phyloP scores from a whole-genome alignment of 768 basidiomycete species.

The Suillus occidentalis region DNA sequence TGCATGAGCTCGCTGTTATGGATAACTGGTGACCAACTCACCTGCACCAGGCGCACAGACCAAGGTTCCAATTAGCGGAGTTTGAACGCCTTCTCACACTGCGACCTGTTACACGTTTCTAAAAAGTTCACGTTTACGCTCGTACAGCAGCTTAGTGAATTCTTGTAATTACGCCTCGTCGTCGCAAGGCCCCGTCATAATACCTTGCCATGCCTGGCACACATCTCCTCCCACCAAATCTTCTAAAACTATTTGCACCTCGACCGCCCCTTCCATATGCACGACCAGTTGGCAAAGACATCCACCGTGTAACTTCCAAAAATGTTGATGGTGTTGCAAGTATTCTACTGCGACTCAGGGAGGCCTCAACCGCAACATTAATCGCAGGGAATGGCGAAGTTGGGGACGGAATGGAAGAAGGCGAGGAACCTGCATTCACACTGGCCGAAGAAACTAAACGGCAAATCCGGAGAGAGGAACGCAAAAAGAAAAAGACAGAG shows the following conservation, averaged over 20 bases:
- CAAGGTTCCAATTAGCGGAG: constrained; percentile 24
- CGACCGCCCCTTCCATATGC: constrained; percentile 86
- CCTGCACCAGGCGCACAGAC: constrained; percentile 14
- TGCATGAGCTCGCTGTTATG: constrained; percentile 2
- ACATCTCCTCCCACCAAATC: constrained; percentile 90
- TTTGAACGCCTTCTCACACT: constrained; percentile 23
- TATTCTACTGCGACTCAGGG: constrained; percentile 71
- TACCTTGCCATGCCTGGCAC: constrained; percentile 56
- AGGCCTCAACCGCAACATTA: constrained; percentile 70
- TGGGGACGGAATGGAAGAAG: constrained; percentile 77
- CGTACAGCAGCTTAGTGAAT: neutral
- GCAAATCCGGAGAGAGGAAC: constrained; percentile 73
- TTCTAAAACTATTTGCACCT: constrained; percentile 95
- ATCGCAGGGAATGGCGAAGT: constrained; percentile 47
- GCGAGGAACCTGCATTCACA: constrained; percentile 78
- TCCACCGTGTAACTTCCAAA: constrained; percentile 70
- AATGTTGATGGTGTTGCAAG: constrained; percentile 73
- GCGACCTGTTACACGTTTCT: neutral
- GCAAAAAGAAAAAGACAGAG: constrained; percentile 73
- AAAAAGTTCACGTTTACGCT: neutral
- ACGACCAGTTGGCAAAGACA: constrained; percentile 83
- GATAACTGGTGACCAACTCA: constrained; percentile 9
- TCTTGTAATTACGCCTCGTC: neutral
- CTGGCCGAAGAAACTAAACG: constrained; percentile 82
- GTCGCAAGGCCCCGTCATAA: neutral